phyloP scores from a whole-genome alignment of 2,329 filamentous ascomycete genomes.

The Ophiosphaerella korrae region DNA sequence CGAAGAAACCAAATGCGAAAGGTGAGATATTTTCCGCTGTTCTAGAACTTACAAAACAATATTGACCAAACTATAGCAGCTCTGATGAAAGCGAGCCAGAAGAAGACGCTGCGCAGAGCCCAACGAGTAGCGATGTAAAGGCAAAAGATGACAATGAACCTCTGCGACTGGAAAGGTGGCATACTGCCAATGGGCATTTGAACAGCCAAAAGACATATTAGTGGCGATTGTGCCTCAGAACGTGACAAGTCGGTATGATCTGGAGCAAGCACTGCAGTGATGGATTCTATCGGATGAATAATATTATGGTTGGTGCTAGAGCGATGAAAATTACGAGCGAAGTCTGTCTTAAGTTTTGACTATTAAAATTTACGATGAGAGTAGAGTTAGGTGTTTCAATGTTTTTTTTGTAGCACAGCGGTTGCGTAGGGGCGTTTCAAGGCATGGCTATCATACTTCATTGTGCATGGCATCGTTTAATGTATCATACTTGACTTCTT shows the following conservation, averaged over 20 bases:
- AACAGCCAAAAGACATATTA: not conserved
- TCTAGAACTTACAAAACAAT: not conserved
- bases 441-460: too few relatives aligned
- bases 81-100: not conserved
- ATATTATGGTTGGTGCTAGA: not conserved
- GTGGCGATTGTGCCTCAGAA: not conserved
- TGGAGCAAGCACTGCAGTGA: slow-evolving; percentile 4
- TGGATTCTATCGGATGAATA: not conserved
- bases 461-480: too few relatives aligned
- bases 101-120: not conserved
- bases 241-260: not conserved
- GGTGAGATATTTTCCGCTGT: not conserved
- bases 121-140: not conserved
- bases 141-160: not conserved
- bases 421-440: too few relatives aligned
- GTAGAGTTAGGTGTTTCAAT: too few relatives aligned
- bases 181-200: not conserved
- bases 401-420: too few relatives aligned
- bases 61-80: not conserved
- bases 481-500: too few relatives aligned
- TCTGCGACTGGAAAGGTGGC: too few relatives aligned
- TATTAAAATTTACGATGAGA: too few relatives aligned
- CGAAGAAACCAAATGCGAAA: slow-evolving; percentile 1
- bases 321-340: too few relatives aligned
- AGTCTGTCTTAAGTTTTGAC: too few relatives aligned